These are phyloP conservation scores for Apiosordaria backusii DNA, from an alignment of 495 filamentous ascomycete species.

Conservation along the genomic window DNA sequence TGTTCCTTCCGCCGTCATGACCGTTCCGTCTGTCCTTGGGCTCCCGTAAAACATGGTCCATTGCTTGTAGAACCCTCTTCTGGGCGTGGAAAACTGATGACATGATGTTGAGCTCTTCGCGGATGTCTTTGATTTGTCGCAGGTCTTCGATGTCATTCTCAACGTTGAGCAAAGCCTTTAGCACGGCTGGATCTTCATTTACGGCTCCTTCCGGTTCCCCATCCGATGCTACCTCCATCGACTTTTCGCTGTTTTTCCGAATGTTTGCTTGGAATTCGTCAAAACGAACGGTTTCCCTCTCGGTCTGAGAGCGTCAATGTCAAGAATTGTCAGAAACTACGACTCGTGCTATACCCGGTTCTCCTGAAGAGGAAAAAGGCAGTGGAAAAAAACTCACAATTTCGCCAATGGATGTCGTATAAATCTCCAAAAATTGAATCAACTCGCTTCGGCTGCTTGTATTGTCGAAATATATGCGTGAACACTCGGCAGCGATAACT, in stretches of 20 bases:
- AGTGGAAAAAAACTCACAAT: neutral
- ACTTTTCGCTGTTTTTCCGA: too few relatives aligned
- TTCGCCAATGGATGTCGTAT: neutral
- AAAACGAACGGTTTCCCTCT: too few relatives aligned
- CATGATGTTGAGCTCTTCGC: neutral
- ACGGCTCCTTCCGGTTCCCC: too few relatives aligned
- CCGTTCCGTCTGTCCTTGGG: neutral
- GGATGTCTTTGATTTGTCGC: neutral
- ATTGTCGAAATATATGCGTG: neutral
- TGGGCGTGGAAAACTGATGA: neutral
- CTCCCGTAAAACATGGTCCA: neutral
- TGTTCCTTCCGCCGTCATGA: neutral
- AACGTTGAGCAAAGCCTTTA: neutral
- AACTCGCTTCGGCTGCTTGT: neutral
- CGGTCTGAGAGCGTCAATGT: too few relatives aligned
- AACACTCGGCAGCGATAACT: neutral
- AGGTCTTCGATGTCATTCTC: neutral
- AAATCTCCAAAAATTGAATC: neutral
- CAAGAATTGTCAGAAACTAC: too few relatives aligned
- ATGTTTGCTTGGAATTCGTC: too few relatives aligned
- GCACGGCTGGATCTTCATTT: too few relatives aligned
- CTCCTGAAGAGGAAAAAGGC: too few relatives aligned
- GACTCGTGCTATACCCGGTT: too few relatives aligned
- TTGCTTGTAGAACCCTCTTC: neutral
- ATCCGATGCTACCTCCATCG: too few relatives aligned